Conservation (phyloP, 2,329 filamentous ascomycete species). For the Penicillium concentricum region DNA sequence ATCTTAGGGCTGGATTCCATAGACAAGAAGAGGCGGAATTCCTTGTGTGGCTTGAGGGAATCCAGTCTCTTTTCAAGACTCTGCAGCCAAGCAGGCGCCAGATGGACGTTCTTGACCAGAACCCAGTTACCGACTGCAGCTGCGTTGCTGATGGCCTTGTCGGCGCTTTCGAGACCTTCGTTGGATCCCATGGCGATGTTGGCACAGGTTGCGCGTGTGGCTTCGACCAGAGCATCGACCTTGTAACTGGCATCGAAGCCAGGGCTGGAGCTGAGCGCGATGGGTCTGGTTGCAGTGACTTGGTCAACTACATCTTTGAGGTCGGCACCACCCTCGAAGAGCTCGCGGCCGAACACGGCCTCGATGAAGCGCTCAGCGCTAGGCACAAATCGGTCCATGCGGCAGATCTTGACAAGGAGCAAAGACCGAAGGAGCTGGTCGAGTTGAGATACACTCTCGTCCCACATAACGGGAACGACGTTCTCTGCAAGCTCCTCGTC, state of each 20-base stretch:
- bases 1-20: conserved; percentile 98
- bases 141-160: conserved; percentile 91
- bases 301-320: conserved; percentile 80
- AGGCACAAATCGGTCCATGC: conserved; percentile 92
- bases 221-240: conserved; percentile 90
- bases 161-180: conserved; percentile 85
- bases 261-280: conserved; percentile 89
- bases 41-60: conserved; percentile 85
- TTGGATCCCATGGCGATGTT: conserved; percentile 99
- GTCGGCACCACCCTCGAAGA: conserved; percentile 83
- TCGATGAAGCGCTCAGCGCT: conserved; percentile 87
- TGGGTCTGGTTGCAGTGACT: conserved; percentile 78
- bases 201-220: conserved; percentile 76
- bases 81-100: conserved; percentile 93
- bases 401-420: conserved; percentile 88
- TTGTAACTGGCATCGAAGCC: conserved; percentile 99
- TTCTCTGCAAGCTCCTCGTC: conserved; percentile 83
- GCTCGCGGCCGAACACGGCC: conserved; percentile 76
- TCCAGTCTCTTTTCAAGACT: conserved; percentile 96
- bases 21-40: conserved; percentile 93
- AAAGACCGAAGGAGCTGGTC: conserved; percentile 81
- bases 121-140: conserved; percentile 94
- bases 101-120: conserved; percentile 96
- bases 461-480: conserved; percentile 74
- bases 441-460: conserved; percentile 60